A percentile compares a stretch with the other conserved stretches of the same genome.
phyloP scores from a whole-genome alignment of 805 yeast genomes.

The Hyphopichia homilentoma region DNA sequence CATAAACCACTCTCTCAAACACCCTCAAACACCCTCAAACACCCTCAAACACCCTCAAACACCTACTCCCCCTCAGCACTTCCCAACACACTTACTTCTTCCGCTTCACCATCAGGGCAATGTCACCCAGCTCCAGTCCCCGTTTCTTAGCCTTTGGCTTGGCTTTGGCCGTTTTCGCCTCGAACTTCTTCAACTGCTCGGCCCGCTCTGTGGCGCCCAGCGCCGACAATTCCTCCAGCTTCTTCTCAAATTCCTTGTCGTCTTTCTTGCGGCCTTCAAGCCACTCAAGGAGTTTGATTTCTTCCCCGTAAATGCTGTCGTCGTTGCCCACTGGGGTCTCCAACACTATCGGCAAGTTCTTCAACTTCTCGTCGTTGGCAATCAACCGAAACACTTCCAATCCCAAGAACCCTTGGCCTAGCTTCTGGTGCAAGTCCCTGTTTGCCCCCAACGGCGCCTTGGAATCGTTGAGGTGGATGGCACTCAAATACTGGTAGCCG shows the following conservation, averaged over 20 bases:
- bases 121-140: too few species aligned
- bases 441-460: conserved; percentile 90
- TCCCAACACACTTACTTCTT: too few species aligned
- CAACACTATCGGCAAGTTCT: conserved; percentile 70
- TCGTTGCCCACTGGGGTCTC: conserved; percentile 81
- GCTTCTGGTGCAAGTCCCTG: conserved; percentile 83
- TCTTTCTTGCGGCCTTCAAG: conserved; percentile 53
- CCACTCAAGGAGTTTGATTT: conserved; percentile 82
- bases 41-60: too few species aligned
- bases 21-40: too few species aligned
- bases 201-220: conserved; percentile 68
- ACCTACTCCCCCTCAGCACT: too few species aligned
- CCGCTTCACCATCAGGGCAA: conserved; percentile 8
- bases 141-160: conserved; percentile 8
- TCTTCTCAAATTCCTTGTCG: conserved; percentile 53
- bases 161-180: conserved; percentile 44
- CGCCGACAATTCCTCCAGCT: conserved; percentile 45
- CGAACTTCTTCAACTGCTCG: conserved; percentile 63
- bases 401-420: conserved; percentile 89
- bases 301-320: conserved; percentile 70
- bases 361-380: conserved; percentile 63
- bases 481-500: conserved; percentile 72
- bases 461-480: conserved; percentile 90
- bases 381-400: conserved; percentile 77
- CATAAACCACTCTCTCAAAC: too few species aligned